These are phyloP conservation scores for Mycosphaerella sp. DNA, from an alignment of 2,329 filamentous ascomycete genomes.

Conservation along the genomic window DNA sequence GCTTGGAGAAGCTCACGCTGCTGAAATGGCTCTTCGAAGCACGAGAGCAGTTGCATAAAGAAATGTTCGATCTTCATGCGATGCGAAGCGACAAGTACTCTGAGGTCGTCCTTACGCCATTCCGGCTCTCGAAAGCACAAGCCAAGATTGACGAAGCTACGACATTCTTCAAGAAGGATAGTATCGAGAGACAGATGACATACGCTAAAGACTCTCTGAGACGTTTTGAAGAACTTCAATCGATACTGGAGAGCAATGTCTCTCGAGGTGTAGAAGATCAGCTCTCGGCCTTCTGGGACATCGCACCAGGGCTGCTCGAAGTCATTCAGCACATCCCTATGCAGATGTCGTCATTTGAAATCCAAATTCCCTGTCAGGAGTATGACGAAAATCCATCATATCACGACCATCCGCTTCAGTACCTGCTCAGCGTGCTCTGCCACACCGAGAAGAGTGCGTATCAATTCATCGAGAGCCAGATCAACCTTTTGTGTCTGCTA, in stretches of 20 bases:
- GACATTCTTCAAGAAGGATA: slow-evolving; percentile 76
- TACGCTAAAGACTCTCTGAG: slow-evolving; percentile 66
- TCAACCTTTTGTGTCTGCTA: slow-evolving; percentile 78
- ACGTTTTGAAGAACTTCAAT: slow-evolving; percentile 69
- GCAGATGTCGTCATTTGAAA: slow-evolving; percentile 52
- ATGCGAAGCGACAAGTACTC: slow-evolving; percentile 79
- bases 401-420: slow-evolving; percentile 74
- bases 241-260: slow-evolving; percentile 76
- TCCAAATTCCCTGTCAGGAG: slow-evolving; percentile 73
- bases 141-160: slow-evolving; percentile 75
- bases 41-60: slow-evolving; percentile 77
- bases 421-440: slow-evolving; percentile 75
- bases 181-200: slow-evolving; percentile 58
- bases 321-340: slow-evolving; percentile 73
- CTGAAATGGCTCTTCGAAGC: slow-evolving; percentile 97
- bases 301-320: slow-evolving; percentile 72
- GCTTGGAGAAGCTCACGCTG: slow-evolving; percentile 87
- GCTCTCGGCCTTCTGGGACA: slow-evolving; percentile 94
- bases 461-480: slow-evolving; percentile 94
- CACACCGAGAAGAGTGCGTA: slow-evolving; percentile 91
- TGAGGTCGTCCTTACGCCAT: slow-evolving; percentile 75
- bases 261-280: slow-evolving; percentile 84
- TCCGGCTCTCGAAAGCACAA: slow-evolving; percentile 62
- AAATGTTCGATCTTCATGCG: slow-evolving; percentile 75
- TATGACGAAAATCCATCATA: slow-evolving; percentile 82